These are phyloP conservation scores for Margaritispora aquatica DNA, from an alignment of 495 filamentous ascomycete genomes.

Conservation along the genomic window DNA sequence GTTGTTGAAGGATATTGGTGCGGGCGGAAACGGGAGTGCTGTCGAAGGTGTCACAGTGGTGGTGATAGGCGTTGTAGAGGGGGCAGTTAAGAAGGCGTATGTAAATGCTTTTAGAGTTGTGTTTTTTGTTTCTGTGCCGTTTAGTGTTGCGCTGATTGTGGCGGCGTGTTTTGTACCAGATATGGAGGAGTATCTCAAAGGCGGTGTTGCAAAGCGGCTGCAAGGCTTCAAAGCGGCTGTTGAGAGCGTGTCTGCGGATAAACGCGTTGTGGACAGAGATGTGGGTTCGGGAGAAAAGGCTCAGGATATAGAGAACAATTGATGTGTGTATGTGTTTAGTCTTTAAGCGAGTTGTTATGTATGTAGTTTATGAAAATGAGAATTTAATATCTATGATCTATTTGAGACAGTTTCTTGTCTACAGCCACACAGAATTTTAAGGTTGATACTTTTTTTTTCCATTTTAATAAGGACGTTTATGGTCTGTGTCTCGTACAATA, in stretches of 20 bases:
- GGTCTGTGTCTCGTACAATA: too few species aligned
- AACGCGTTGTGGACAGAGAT: not conserved
- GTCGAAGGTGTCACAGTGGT: conserved; percentile 37
- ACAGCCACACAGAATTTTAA: too few species aligned
- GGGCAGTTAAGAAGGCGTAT: conserved; percentile 33
- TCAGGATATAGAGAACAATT: too few species aligned
- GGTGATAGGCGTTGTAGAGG: conserved; percentile 30
- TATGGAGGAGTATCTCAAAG: conserved; percentile 30
- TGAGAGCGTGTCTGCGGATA: not conserved
- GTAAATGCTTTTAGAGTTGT: conserved; percentile 38
- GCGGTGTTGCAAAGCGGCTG: conserved; percentile 32
- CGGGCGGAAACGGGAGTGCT: conserved; percentile 25
- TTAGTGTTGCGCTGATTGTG: conserved; percentile 37
- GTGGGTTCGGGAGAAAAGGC: not conserved
- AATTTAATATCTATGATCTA: too few species aligned
- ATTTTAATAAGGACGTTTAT: too few species aligned
- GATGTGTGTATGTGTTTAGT: too few species aligned
- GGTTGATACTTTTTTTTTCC: too few species aligned
- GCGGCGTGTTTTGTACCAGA: conserved; percentile 33
- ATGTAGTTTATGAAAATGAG: too few species aligned
- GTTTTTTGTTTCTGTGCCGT: conserved; percentile 41
- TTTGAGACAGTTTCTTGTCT: too few species aligned
- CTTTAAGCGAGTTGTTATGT: too few species aligned
- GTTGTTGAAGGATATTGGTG: conserved; percentile 32
- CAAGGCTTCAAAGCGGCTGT: conserved; percentile 13